Evolutionary conservation across 2,329 filamentous ascomycete species (phyloP).

Genomic region (Ceratocystis lukuohia): DNA sequence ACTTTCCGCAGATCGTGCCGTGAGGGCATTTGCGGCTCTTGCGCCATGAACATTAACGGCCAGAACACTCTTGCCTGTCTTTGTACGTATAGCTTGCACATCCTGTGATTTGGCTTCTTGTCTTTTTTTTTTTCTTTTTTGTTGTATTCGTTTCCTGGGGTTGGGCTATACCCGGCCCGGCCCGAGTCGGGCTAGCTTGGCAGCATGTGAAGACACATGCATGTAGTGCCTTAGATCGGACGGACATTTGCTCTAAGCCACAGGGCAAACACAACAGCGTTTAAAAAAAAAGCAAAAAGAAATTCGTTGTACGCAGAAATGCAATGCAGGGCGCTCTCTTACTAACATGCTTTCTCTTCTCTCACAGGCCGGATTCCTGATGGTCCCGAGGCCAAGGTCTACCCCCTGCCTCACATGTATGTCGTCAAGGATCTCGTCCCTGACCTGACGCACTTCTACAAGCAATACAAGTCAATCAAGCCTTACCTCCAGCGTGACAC

Average conservation of each 20-base stretch:
- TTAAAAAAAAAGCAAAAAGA: neutral
- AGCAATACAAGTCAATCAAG: constrained; percentile 99
- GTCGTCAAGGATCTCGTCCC: constrained; percentile 98
- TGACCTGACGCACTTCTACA: constrained; percentile 97
- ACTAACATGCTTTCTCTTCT: neutral
- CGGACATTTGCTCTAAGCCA: neutral
- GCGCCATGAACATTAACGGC: constrained; percentile 99
- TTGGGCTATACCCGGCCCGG: neutral
- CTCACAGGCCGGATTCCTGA: constrained; percentile 78
- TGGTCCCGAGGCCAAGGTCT: constrained; percentile 84
- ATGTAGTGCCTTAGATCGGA: neutral
- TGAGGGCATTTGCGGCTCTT: constrained; percentile 97
- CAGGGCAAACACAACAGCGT: neutral
- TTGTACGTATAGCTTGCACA: constrained; percentile 50
- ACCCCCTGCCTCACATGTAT: constrained; percentile 95
- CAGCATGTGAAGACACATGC: constrained; percentile 10
- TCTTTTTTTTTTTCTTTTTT: neutral
- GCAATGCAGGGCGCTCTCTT: neutral
- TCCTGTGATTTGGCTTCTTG: neutral
- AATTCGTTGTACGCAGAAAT: no score
- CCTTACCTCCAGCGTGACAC: constrained; percentile 91
- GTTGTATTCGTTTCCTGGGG: neutral
- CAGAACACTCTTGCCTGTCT: constrained; percentile 95
- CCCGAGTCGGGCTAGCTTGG: constrained; percentile 13
- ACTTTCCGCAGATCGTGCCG: constrained; percentile 93